A percentile compares a stretch with the other conserved stretches of the same genome.
phyloP scores from a whole-genome alignment of 2,329 filamentous ascomycete genomes.

The Bipolaris sorokiniana region DNA sequence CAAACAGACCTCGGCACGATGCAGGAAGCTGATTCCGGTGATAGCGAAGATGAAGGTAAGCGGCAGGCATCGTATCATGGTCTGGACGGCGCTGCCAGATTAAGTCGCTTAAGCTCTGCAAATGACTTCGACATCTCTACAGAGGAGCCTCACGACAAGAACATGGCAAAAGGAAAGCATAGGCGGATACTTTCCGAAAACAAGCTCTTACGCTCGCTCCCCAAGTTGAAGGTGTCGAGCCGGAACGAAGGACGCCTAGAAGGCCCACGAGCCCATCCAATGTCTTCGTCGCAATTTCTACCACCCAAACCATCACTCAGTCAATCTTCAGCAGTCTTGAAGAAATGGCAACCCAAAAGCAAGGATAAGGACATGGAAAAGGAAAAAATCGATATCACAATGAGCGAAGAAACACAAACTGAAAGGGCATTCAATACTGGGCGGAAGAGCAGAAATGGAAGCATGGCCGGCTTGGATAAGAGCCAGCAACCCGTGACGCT shows the following conservation, averaged over 20 bases:
- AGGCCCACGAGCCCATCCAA: constrained; percentile 56
- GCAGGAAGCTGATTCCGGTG: constrained; percentile 73
- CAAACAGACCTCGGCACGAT: constrained; percentile 83
- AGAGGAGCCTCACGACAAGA: constrained; percentile 25
- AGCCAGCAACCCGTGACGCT: constrained; percentile 61
- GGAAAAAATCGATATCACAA: constrained; percentile 23
- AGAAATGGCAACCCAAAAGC: constrained; percentile 18
- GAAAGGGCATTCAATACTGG: constrained; percentile 31
- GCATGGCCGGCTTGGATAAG: constrained; percentile 27
- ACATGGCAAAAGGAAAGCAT: constrained; percentile 51
- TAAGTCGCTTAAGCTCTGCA: constrained; percentile 45
- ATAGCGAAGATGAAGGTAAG: constrained; percentile 65
- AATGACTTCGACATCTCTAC: constrained; percentile 36
- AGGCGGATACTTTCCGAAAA: constrained; percentile 68
- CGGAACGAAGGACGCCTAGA: constrained; percentile 39
- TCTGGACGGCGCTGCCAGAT: constrained; percentile 43
- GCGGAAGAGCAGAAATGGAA: constrained; percentile 37
- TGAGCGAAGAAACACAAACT: constrained; percentile 29
- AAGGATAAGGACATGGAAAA: constrained; percentile 31
- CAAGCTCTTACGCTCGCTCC: constrained; percentile 69
- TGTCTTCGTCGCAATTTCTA: constrained; percentile 51
- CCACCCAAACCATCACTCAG: constrained; percentile 37
- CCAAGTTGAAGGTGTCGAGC: constrained; percentile 57
- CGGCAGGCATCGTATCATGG: constrained; percentile 32
- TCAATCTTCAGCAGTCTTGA: constrained; percentile 12